Conservation (phyloP, 441 rosid species). For the Omphalea diandra region DNA sequence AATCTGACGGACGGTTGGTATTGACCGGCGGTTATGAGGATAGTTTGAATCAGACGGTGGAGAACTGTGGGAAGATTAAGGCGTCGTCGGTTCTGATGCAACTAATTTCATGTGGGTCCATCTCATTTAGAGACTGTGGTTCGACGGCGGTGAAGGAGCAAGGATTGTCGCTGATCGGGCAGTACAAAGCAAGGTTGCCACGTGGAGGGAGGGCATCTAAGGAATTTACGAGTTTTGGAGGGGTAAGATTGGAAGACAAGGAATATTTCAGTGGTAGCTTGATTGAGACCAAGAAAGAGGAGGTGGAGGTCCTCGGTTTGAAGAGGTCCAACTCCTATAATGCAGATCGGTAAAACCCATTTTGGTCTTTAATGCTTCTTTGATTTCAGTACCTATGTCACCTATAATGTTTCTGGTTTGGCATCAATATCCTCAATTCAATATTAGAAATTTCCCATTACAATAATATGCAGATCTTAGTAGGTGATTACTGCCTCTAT, state of each 20-base stretch:
- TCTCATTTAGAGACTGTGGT: constrained; percentile 81
- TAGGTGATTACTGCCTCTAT: too few species aligned
- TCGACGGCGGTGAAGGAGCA: constrained; percentile 60
- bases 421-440: neutral
- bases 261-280: constrained; percentile 92
- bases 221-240: constrained; percentile 37
- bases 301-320: constrained; percentile 43
- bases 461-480: too few species aligned
- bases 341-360: constrained; percentile 57
- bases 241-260: constrained; percentile 73
- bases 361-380: neutral
- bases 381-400: neutral
- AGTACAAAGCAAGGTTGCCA: constrained; percentile 44
- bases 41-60: constrained; percentile 42
- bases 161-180: constrained; percentile 57
- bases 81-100: constrained; percentile 91
- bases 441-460: too few species aligned
- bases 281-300: constrained; percentile 72
- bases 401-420: neutral
- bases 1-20: constrained; percentile 69
- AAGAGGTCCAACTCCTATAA: constrained; percentile 86
- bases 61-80: constrained; percentile 53
- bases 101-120: constrained; percentile 82
- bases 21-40: constrained; percentile 34
- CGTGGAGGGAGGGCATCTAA: constrained; percentile 43